phyloP scores from a whole-genome alignment of 2,329 filamentous ascomycete species.

The Davidsoniella virescens region DNA sequence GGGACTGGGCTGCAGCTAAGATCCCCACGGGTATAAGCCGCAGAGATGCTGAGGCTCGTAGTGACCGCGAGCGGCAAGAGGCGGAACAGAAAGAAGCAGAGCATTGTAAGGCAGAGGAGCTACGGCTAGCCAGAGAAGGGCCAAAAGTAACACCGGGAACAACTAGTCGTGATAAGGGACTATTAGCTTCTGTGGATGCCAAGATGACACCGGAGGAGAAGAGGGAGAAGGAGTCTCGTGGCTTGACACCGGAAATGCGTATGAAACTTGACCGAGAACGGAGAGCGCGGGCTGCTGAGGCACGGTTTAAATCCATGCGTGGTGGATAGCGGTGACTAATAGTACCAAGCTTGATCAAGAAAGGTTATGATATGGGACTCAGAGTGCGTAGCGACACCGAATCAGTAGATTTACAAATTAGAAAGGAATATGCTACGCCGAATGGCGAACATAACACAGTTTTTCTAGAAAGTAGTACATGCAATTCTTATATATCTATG shows the following conservation, averaged over 20 bases:
- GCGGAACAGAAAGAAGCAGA: conserved; percentile 51
- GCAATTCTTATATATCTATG: too few relatives aligned
- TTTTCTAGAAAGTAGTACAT: too few relatives aligned
- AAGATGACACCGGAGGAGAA: conserved; percentile 65
- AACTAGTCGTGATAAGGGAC: conserved; percentile 33
- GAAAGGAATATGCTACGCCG: too few relatives aligned
- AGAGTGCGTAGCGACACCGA: too few relatives aligned
- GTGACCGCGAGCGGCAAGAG: conserved; percentile 53
- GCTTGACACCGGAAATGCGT: conserved; percentile 76
- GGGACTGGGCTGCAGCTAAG: conserved; percentile 62
- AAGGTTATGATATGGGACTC: too few relatives aligned
- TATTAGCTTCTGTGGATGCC: conserved; percentile 38
- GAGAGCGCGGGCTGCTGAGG: conserved; percentile 80
- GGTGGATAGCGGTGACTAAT: conserved; percentile 16
- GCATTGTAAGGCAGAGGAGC: conserved; percentile 57
- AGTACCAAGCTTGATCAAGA: neutral
- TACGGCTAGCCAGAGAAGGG: conserved; percentile 52
- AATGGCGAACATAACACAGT: too few relatives aligned
- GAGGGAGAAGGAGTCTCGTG: conserved; percentile 68
- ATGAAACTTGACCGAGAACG: conserved; percentile 73
- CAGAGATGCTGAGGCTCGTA: conserved; percentile 52
- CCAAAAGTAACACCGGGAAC: conserved; percentile 36
- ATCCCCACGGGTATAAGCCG: conserved; percentile 58
- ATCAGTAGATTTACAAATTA: too few relatives aligned
- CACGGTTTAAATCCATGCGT: conserved; percentile 57